Evolutionary conservation across 257 asterid genomes (phyloP).

Genomic region (Penstemon barbatus): DNA sequence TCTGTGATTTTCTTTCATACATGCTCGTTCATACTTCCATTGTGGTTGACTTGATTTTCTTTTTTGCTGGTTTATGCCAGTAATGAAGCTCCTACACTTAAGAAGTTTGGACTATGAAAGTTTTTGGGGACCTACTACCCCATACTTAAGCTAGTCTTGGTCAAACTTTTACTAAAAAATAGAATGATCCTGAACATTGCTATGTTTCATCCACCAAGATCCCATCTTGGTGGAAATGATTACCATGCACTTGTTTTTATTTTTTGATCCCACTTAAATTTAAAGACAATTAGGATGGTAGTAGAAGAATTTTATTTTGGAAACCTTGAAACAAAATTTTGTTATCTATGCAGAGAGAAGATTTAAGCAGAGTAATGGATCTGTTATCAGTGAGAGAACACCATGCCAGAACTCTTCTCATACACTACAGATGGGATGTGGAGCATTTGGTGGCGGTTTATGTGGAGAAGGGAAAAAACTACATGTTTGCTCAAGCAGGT

Average conservation of each 20-base stretch:
- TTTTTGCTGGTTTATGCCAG: neutral
- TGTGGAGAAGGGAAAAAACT: constrained; percentile 78
- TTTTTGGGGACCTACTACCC: neutral
- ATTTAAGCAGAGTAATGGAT: constrained; percentile 83
- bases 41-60: neutral
- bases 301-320: neutral
- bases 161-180: neutral
- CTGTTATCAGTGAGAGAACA: constrained; percentile 85
- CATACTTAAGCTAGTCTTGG: neutral
- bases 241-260: neutral
- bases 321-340: constrained; percentile 20
- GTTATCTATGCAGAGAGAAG: constrained; percentile 62
- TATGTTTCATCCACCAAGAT: constrained; percentile 1
- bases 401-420: constrained; percentile 91
- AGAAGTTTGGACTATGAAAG: constrained; percentile 14
- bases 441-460: constrained; percentile 69
- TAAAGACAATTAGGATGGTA: neutral
- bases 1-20: constrained; percentile 4
- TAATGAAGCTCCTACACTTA: neutral
- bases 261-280: neutral
- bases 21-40: neutral
- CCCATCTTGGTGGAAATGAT: neutral
- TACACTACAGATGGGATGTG: constrained; percentile 88
- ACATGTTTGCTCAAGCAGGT: constrained; percentile 85
- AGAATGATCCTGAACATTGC: neutral